Conservation (phyloP, 2,329 filamentous ascomycete genomes). For the Aspergillus sp. region DNA sequence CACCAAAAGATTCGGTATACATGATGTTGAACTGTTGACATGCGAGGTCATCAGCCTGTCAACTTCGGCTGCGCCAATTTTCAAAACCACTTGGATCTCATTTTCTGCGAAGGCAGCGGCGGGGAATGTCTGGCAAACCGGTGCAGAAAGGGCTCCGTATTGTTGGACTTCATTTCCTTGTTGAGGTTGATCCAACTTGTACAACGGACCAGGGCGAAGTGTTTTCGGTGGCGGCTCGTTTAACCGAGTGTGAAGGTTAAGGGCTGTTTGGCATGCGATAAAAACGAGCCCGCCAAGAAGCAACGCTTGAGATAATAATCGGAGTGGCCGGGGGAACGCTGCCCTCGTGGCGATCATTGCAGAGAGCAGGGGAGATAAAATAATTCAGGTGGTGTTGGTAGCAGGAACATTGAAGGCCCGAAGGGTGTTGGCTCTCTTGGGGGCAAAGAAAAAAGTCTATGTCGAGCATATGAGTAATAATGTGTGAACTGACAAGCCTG, state of each 20-base stretch:
- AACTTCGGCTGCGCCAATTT: constrained; percentile 50
- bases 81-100: constrained; percentile 49
- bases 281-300: background rate
- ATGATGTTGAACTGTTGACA: constrained; percentile 54
- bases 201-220: background rate
- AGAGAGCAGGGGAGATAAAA: background rate
- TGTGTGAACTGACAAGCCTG: background rate
- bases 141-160: background rate
- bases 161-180: background rate
- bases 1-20: constrained; percentile 49
- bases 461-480: background rate
- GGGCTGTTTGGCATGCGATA: background rate
- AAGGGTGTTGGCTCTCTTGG: too few species aligned
- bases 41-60: constrained; percentile 47
- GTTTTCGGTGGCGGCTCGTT: background rate
- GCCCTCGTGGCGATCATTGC: background rate
- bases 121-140: background rate
- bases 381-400: background rate
- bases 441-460: too few species aligned
- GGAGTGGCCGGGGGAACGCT: background rate
- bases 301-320: background rate
- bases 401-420: background rate
- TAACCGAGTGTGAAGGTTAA: background rate
- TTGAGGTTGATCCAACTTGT: too few species aligned
- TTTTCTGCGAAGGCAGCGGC: constrained; percentile 1